A percentile compares a stretch with the other conserved stretches of the same genome.
phyloP scores from a whole-genome alignment of 2,329 filamentous ascomycete species.

The Hymenoscyphus fructigenus region DNA sequence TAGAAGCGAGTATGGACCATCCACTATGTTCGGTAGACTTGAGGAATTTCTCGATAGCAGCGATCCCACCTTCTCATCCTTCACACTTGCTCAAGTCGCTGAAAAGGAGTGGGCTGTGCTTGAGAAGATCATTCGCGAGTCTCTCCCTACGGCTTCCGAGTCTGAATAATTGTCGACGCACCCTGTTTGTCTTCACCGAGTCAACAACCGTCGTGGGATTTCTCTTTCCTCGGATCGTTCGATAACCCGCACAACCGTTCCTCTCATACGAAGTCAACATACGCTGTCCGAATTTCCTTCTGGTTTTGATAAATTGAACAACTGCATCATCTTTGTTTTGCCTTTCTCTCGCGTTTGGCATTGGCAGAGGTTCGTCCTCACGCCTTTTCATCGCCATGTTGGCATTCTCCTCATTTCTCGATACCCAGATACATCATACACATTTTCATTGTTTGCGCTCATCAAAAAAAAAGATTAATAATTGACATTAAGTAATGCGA shows the following conservation, averaged over 20 bases:
- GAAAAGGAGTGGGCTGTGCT: slow-evolving; percentile 49
- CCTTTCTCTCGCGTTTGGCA: background rate
- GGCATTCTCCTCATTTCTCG: background rate
- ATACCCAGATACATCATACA: background rate
- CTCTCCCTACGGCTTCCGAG: slow-evolving; percentile 21
- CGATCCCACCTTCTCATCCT: slow-evolving; percentile 27
- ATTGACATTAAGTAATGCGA: background rate
- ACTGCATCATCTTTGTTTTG: background rate
- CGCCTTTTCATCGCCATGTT: background rate
- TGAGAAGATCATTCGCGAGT: slow-evolving; percentile 46
- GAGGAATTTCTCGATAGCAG: slow-evolving; percentile 49
- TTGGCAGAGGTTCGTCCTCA: background rate
- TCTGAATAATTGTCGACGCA: background rate
- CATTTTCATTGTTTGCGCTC: background rate
- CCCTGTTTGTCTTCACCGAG: background rate
- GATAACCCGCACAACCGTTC: background rate
- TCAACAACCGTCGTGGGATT: background rate
- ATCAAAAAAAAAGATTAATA: background rate
- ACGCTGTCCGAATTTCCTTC: background rate
- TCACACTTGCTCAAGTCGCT: slow-evolving; percentile 49
- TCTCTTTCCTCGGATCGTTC: background rate
- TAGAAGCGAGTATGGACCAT: slow-evolving; percentile 5
- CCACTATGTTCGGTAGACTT: slow-evolving; percentile 39
- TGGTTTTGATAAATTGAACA: background rate
- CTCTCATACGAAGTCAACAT: background rate